Evolutionary conservation across 2,329 filamentous ascomycete genomes (phyloP).

Genomic region (Rasamsonia emersonii): DNA sequence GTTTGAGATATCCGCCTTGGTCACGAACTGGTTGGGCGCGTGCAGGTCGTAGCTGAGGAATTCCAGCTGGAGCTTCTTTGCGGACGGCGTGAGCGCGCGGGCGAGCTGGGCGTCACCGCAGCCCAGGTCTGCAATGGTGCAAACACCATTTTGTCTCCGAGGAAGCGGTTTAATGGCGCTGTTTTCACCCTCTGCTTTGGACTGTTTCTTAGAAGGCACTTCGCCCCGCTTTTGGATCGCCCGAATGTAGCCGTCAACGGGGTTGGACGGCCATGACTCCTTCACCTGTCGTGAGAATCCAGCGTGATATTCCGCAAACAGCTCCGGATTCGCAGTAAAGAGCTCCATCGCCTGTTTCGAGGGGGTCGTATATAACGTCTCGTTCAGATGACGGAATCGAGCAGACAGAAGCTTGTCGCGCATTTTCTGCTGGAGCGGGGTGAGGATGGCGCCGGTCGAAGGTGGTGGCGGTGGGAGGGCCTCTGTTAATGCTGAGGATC

Average conservation of each 20-base stretch:
- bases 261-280: constrained; percentile 87
- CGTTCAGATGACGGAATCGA: constrained; percentile 93
- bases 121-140: constrained; percentile 81
- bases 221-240: constrained; percentile 62
- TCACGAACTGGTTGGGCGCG: constrained; percentile 66
- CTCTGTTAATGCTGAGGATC: constrained; percentile 9
- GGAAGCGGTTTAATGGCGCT: constrained; percentile 49
- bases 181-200: constrained; percentile 31
- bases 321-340: constrained; percentile 77
- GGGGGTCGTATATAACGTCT: constrained; percentile 88
- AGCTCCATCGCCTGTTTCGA: constrained; percentile 75
- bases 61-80: constrained; percentile 60
- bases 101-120: constrained; percentile 87
- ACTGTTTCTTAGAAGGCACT: constrained; percentile 29
- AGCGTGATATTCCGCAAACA: constrained; percentile 93
- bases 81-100: constrained; percentile 51
- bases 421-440: constrained; percentile 89
- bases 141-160: constrained; percentile 57
- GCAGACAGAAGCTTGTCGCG: constrained; percentile 88
- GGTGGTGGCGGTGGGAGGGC: constrained; percentile 30
- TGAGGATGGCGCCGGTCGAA: constrained; percentile 56
- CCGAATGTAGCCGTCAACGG: constrained; percentile 75
- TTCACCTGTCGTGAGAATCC: constrained; percentile 93
- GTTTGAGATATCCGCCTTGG: constrained; percentile 77
- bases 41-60: constrained; percentile 84